Base-by-base conservation (phyloP, 1,139 yeast genomes). In the Trichomonascaceae sp. region DNA sequence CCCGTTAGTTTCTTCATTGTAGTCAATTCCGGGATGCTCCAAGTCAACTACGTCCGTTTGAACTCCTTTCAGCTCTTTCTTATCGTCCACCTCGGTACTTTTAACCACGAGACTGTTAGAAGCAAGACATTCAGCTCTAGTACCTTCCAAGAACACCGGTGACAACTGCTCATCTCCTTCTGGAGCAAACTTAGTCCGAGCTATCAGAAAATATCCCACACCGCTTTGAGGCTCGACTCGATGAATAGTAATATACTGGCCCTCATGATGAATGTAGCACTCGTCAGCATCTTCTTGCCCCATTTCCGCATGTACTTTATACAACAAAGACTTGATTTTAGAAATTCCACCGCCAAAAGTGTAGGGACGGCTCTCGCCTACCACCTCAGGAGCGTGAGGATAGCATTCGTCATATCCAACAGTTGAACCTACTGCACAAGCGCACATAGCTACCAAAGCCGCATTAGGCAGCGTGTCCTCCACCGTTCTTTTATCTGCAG, bases 391-490 rank as follows among this genome's bases (percentile, higher is more conserved):
- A 45, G 89, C 74, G 45, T 80, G 75, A 3, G 98, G 97, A 66
- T 85, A 93, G 53, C 93, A 81, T 70, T 93, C 99, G 67, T 93
- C 99, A 64, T 83, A 90, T 17, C 99, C 99, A 71, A 87, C 85
- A 0, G 90, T 95, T 0, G 97, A 86, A 0, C 99, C 99, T 55
- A 90, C 86, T 1, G 97, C 96, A 53, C 96, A 87, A 0, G 96
- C 84, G 62, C 98, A 91, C 69, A 93, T 82, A 0, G 98, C 84
- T 3, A 93, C 98, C 53, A 93, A 75, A 0, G 97, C 99, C 2
- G 97, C 97, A 61, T 86, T 93, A 13, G 97, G 96, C 50, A 93
- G 75, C 0, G 98, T 90, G 66, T 93, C 99, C 67, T 91, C 96
- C 0, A 89, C 85, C 0, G 96, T 90, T 67, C 98, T 81, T 71